Conservation (phyloP, 1,284 basidiomycete genomes). For the Cutaneotrichosporon sp. region DNA sequence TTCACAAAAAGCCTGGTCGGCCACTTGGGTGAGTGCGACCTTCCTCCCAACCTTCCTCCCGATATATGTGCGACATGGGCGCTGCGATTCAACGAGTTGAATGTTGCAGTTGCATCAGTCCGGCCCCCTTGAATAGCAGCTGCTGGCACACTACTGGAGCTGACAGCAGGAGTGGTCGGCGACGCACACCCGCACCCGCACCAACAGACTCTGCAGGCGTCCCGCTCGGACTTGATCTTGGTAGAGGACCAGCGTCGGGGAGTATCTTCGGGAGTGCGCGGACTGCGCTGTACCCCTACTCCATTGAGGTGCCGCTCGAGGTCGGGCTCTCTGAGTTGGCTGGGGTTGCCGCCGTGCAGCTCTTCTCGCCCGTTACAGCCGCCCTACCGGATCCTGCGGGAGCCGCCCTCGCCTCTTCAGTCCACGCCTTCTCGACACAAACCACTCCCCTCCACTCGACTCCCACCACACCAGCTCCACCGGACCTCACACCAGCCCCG, state of each 20-base stretch:
- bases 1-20: conserved; percentile 26
- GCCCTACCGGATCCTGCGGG: background rate
- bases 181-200: background rate
- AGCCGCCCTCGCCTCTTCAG: background rate
- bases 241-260: conserved; percentile 13
- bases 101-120: too few species aligned
- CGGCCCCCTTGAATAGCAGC: background rate
- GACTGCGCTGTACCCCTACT: conserved; percentile 3
- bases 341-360: background rate
- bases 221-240: background rate
- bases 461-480: background rate
- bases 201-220: background rate
- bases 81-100: too few species aligned
- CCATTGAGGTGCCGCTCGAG: background rate
- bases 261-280: conserved; percentile 22
- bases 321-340: background rate
- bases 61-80: too few species aligned
- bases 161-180: background rate
- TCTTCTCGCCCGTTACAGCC: background rate
- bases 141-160: background rate
- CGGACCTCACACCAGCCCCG: background rate
- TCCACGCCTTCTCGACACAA: background rate
- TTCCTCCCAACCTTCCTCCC: background rate
- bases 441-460: background rate
- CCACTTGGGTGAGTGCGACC: conserved; percentile 19